Base-by-base conservation (phyloP, 805 yeast species). In the Pichia ethanolica region DNA sequence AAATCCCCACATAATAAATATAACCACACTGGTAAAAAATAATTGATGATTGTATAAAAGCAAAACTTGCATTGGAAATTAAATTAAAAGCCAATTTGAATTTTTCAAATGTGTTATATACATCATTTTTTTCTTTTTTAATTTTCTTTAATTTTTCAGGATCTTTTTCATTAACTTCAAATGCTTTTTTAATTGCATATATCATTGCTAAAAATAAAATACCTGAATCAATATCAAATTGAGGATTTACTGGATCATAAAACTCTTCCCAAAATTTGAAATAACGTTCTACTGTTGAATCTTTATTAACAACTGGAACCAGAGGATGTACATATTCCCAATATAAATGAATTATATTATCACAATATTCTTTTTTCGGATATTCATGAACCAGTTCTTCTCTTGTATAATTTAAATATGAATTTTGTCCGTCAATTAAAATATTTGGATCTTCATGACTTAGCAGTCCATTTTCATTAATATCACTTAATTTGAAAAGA, bases 241-340 rank as follows among this genome's bases (percentile, higher is more conserved):
- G 35, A 4, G 53, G 47, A 35, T 40, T 35, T n/a, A 35, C 40
- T 5, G 41, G 10, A 35, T 47, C 28, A 13, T 40, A 7, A 5
- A 51, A 38, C 3, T 49, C 42, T 27, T 37, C 36, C 57, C 55
- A 54, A 46, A 54, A 54, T 32, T 26, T 32, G 4, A 12, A 20
- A 42, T 51, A 51, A 3, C 30, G 42, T 5, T 11, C 13, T 35
- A 40, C 39, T 5, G 50, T 44, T 2, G 13, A 32, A 9, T 37
- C 44, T 44, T 38, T 44, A 43, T 54, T 50, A 25, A 54, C 35
- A 4, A 54, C 30, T 2, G 57, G 57, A 14, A 54, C 46, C 14
- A 54, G 14, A 8, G 55, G 55, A 39, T 54, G 52, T 10, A 54
- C 35, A 32, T 44, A 36, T 13, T 47, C 46, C 57, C 57, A 54